phyloP scores from a whole-genome alignment of 2,329 filamentous ascomycete genomes.

The Blumeria graminis region DNA sequence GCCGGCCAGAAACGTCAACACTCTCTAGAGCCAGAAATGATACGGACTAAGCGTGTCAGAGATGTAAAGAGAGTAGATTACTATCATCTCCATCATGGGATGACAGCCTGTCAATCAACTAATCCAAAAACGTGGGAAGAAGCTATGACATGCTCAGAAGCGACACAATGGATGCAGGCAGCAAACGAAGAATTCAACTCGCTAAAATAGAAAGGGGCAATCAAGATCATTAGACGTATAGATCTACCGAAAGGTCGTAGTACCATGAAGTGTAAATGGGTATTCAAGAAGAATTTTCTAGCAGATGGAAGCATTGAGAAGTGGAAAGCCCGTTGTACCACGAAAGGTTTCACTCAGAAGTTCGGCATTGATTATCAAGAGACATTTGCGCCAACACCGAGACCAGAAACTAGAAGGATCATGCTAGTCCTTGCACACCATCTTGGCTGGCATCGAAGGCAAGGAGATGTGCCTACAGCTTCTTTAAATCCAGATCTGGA shows the following conservation, averaged over 20 bases:
- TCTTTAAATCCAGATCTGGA: no score
- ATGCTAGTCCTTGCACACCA: no score
- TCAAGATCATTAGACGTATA: background rate
- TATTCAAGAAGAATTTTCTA: background rate
- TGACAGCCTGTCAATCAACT: background rate
- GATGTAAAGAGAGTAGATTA: background rate
- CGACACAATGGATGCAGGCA: background rate
- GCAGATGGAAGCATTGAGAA: background rate
- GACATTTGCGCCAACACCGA: background rate
- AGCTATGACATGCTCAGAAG: background rate
- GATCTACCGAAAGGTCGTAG: background rate
- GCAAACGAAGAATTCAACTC: background rate
- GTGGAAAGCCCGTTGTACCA: background rate
- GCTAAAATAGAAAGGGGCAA: background rate
- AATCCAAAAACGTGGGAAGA: background rate
- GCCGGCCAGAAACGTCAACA: background rate
- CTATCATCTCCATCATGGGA: background rate
- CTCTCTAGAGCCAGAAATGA: background rate
- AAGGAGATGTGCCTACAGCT: no score
- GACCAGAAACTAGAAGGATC: background rate
- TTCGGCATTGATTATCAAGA: background rate
- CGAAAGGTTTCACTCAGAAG: background rate
- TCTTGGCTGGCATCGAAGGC: no score
- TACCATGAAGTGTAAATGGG: background rate
- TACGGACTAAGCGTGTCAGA: background rate